phyloP scores from a whole-genome alignment of 1,284 basidiomycete species.

The Austroboletus niveus region DNA sequence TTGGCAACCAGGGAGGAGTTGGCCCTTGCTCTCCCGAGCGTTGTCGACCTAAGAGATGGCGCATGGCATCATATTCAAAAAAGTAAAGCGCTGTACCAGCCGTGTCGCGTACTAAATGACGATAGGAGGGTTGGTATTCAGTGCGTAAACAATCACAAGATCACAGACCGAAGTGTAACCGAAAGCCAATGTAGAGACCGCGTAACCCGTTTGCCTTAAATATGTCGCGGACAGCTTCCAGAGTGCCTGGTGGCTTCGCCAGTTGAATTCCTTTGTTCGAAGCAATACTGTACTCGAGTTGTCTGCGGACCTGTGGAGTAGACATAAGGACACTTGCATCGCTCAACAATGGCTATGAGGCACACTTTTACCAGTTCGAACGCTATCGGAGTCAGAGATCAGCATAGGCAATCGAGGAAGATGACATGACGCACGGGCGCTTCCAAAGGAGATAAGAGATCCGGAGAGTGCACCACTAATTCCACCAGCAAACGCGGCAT shows the following conservation, averaged over 20 bases:
- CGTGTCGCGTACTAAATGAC: conserved; percentile 67
- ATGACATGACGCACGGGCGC: conserved; percentile 65
- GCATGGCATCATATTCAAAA: conserved; percentile 83
- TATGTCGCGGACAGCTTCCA: conserved; percentile 71
- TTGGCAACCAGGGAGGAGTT: conserved; percentile 75
- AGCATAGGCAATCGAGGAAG: conserved; percentile 7
- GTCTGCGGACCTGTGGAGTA: conserved; percentile 69
- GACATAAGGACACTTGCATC: conserved; percentile 8
- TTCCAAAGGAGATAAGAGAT: conserved; percentile 77
- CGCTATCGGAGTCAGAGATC: conserved; percentile 42
- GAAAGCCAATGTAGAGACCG: conserved; percentile 83
- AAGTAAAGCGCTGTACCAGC: conserved; percentile 84
- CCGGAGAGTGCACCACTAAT: conserved; percentile 82
- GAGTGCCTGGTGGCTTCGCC: conserved; percentile 69
- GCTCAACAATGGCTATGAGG: background rate
- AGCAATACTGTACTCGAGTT: conserved; percentile 93
- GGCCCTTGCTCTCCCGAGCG: conserved; percentile 73
- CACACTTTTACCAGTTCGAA: conserved; percentile 95
- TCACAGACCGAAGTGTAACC: conserved; percentile 70
- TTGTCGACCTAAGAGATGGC: conserved; percentile 69
- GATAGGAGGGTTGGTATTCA: conserved; percentile 7
- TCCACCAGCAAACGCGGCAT: conserved; percentile 75
- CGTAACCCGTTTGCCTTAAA: conserved; percentile 61
- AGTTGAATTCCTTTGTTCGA: conserved; percentile 68
- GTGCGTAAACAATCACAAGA: background rate